Evolutionary conservation across 192 early-diverging fungal genomes (phyloP).

Genomic region (Coemansia sp.): DNA sequence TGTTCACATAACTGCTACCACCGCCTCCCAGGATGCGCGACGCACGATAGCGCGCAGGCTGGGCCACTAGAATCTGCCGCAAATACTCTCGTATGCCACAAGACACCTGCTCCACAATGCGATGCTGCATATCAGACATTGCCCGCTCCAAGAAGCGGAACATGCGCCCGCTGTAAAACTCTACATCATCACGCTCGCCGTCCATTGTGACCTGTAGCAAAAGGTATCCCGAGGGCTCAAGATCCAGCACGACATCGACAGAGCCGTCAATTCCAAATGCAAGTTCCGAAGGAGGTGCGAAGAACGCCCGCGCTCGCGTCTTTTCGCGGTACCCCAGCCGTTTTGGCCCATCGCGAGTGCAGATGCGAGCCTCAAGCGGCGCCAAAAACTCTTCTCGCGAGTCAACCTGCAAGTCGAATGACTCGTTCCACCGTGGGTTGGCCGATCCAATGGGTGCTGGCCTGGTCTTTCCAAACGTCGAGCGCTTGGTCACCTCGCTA

Average conservation of each 20-base stretch:
- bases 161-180: slow-evolving; percentile 80
- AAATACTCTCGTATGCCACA: slow-evolving; percentile 66
- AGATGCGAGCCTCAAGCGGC: slow-evolving; percentile 50
- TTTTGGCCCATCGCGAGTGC: slow-evolving; percentile 56
- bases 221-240: slow-evolving; percentile 69
- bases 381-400: slow-evolving; percentile 41
- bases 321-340: slow-evolving; percentile 47
- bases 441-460: slow-evolving; percentile 30
- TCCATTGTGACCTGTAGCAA: slow-evolving; percentile 75
- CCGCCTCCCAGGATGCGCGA: slow-evolving; percentile 25
- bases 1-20: slow-evolving; percentile 9
- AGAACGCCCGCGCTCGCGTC: slow-evolving; percentile 64
- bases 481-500: slow-evolving; percentile 58
- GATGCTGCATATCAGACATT: slow-evolving; percentile 67
- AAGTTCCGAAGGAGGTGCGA: slow-evolving; percentile 59
- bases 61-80: slow-evolving; percentile 63
- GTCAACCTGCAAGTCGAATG: slow-evolving; percentile 67
- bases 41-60: slow-evolving; percentile 41
- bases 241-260: slow-evolving; percentile 68
- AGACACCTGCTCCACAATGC: slow-evolving; percentile 75
- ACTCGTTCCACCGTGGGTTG: slow-evolving; percentile 84
- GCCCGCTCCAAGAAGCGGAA: slow-evolving; percentile 72
- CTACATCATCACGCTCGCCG: slow-evolving; percentile 75
- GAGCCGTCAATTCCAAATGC: slow-evolving; percentile 57
- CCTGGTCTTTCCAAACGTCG: slow-evolving; percentile 63